Evolutionary conservation across 164 flowering plant species (phyloP), one percentile per base, ranked within the genome.

Genomic region (Liriodendron chinense): DNA sequence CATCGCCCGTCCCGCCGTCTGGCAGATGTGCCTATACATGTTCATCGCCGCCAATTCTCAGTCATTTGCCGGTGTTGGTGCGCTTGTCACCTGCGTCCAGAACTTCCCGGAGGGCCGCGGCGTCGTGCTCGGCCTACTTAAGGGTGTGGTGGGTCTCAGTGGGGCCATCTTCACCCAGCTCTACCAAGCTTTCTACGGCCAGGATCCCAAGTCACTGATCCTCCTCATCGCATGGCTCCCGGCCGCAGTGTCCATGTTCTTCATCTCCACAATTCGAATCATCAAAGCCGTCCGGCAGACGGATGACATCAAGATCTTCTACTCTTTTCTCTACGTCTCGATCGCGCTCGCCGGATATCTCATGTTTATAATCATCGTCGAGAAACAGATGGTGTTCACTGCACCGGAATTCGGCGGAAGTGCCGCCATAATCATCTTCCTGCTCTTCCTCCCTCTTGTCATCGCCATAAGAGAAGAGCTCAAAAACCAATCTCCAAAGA

Each of bases 41-140:
- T 86, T 82, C 65, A 20, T 91, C 2, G 92, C 87, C 3, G 86
- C 92, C 0, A 87, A 88, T 66, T 88, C 93, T 0, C 89, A 86
- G 72, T 25, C 93, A 0, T 89, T 86, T 57, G 84, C 90, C 24
- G 89, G 87, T 75, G 89, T 89, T 0, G 92, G 89, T 0, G 85
- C 91, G 9, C 69, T 91, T 0, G 92, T 89, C 53, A 83, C 92
- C 9, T 82, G 83, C 43, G 90, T 91, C 14, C 86, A 82, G 81
- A 88, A 86, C 77, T 91, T 89, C 85, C 90, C 93, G 0, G 90
- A 85, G 66, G 86, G 88, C 74, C 77, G 93, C 25, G 95, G 93
- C 3, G 86, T 89, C 7, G 86, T 89, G n/a, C 24, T 91, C 2
- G 95, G 95, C 1, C 83, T 91, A 1, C 59, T 89, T 67, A 91